Evolutionary conservation across 2,329 filamentous ascomycete species (phyloP).

Genomic region (Parastagonospora nodorum): DNA sequence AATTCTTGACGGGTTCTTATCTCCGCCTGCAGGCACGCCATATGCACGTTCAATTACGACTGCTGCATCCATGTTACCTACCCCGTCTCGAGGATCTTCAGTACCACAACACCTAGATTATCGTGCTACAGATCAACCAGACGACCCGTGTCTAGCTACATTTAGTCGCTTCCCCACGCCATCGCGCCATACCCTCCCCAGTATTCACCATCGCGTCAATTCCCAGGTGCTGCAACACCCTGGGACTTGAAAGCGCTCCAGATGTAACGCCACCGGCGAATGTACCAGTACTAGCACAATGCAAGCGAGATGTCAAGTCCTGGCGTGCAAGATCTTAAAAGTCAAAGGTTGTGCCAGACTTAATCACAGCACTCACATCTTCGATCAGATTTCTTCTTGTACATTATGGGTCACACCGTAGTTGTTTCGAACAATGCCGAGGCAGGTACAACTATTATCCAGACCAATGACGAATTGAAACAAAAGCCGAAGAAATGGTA

Average conservation of each 20-base stretch:
- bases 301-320: too few species aligned
- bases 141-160: not conserved
- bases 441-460: not conserved
- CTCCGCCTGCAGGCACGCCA: slow-evolving; percentile 11
- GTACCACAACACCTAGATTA: not conserved
- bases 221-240: not conserved
- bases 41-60: slow-evolving; percentile 10
- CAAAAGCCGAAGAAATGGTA: slow-evolving; percentile 48
- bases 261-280: too few species aligned
- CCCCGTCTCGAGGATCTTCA: not conserved
- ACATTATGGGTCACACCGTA: slow-evolving; percentile 1
- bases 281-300: too few species aligned
- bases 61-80: not conserved
- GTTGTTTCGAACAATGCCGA: slow-evolving; percentile 1
- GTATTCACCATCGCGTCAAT: slow-evolving; percentile 2
- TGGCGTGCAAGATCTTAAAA: too few species aligned
- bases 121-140: not conserved
- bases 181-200: slow-evolving; percentile 2
- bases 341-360: not conserved
- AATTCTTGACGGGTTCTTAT: not conserved
- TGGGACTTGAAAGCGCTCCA: not conserved
- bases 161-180: not conserved
- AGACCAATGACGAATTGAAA: slow-evolving; percentile 8
- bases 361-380: not conserved
- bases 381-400: not conserved